phyloP scores from a whole-genome alignment of 2,329 filamentous ascomycete species.

The Ophiostoma quercus region DNA sequence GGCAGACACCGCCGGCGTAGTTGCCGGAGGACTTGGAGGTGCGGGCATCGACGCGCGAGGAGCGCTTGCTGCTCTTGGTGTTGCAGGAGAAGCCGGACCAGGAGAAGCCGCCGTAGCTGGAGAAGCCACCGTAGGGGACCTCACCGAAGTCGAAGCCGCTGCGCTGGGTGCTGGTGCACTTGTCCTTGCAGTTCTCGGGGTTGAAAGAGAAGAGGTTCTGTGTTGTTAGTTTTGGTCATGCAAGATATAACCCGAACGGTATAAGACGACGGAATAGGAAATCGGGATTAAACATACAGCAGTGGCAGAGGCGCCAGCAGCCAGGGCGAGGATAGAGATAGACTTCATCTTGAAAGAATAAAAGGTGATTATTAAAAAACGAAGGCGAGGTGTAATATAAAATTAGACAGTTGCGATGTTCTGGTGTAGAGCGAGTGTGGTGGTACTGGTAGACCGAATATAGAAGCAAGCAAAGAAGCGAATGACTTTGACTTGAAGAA shows the following conservation, averaged over 20 bases:
- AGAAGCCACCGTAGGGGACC: constrained; percentile 57
- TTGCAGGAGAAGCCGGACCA: constrained; percentile 70
- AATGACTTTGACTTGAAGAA: constrained; percentile 50
- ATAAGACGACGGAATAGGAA: background rate
- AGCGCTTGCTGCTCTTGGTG: constrained; percentile 54
- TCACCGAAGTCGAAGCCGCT: constrained; percentile 67
- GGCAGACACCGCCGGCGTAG: constrained; percentile 55
- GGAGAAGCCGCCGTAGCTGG: constrained; percentile 63
- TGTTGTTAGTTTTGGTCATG: background rate
- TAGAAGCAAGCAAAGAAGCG: constrained; percentile 46
- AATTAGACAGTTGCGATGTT: constrained; percentile 3
- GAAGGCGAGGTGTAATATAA: background rate
- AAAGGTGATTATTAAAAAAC: background rate
- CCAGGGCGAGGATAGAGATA: constrained; percentile 44
- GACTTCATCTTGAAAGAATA: constrained; percentile 45
- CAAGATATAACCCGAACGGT: background rate
- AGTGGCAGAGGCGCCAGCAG: constrained; percentile 48
- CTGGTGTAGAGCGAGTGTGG: constrained; percentile 23
- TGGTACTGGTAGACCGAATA: constrained; percentile 28
- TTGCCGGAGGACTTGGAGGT: constrained; percentile 39
- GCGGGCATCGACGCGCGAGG: constrained; percentile 48
- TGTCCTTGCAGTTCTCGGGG: constrained; percentile 68
- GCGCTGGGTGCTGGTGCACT: constrained; percentile 66
- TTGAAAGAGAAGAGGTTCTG: constrained; percentile 44
- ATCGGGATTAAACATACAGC: constrained; percentile 26